Evolutionary conservation across 768 basidiomycete genomes (phyloP).

Genomic region (Cystofilobasidium macerans): DNA sequence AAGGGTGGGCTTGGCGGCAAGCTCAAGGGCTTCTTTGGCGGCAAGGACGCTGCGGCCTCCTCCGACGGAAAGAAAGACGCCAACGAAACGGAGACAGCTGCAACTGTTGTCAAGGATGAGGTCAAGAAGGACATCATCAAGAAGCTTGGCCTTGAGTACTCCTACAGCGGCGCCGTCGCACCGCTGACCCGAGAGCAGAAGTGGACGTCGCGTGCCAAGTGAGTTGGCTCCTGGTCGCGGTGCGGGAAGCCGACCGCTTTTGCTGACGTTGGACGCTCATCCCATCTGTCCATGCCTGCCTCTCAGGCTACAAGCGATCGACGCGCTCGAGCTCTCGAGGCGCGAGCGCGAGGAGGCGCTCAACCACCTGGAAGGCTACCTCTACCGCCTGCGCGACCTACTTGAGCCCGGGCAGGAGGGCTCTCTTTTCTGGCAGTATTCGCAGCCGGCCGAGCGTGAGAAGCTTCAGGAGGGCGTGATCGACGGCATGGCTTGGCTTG

Average conservation of each 20-base stretch:
- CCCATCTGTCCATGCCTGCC: background rate
- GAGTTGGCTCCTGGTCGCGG: no score
- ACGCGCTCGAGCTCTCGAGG: conserved; percentile 64
- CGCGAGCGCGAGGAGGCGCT: conserved; percentile 73
- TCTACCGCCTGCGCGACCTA: conserved; percentile 82
- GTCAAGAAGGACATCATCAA: conserved; percentile 15
- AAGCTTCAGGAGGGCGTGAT: conserved; percentile 44
- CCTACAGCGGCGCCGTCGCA: conserved; percentile 2
- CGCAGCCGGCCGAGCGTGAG: conserved; percentile 58
- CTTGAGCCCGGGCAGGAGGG: conserved; percentile 55
- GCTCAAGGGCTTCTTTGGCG: conserved; percentile 77
- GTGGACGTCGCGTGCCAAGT: conserved; percentile 55
- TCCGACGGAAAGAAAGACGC: conserved; percentile 14
- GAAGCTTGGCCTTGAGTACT: conserved; percentile 11
- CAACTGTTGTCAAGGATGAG: background rate
- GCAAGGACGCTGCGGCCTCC: no score
- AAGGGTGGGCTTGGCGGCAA: conserved; percentile 44
- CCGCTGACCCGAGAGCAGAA: conserved; percentile 64
- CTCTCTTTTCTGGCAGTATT: conserved; percentile 75
- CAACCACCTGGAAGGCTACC: conserved; percentile 79
- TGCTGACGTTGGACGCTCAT: background rate
- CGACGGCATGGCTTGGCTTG: conserved; percentile 71
- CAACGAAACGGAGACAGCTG: conserved; percentile 16
- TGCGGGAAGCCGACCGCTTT: no score
- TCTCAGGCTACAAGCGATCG: conserved; percentile 63